Percentiles rank a stretch among this genome's conserved stretches.
Evolutionary conservation across 306 rosid genomes (phyloP).

Genomic region (Vicia faba): DNA sequence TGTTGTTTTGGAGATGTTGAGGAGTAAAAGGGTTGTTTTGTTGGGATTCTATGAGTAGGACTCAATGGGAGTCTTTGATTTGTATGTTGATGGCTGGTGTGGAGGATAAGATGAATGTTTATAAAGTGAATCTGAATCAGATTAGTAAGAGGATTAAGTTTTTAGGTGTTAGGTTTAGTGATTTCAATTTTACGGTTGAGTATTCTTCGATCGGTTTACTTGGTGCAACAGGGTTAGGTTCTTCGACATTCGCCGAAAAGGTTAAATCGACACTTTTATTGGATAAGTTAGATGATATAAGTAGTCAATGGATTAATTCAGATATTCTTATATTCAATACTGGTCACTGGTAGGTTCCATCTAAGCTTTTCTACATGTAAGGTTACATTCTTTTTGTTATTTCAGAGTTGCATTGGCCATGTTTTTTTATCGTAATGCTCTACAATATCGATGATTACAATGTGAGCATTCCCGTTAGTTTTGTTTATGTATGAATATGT

Average conservation of each 20-base stretch:
- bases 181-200: conserved; percentile 75
- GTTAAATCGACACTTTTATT: conserved; percentile 70
- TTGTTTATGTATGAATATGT: conserved; percentile 9
- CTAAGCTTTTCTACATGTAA: conserved; percentile 75
- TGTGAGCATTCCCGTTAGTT: neutral
- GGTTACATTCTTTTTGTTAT: conserved; percentile 43
- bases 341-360: conserved; percentile 97
- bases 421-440: neutral
- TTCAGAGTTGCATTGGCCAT: too few relatives aligned
- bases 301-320: conserved; percentile 70
- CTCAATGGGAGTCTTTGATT: conserved; percentile 88
- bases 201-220: conserved; percentile 81
- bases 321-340: conserved; percentile 87
- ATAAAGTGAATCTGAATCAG: conserved; percentile 69
- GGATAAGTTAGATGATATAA: conserved; percentile 71
- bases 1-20: conserved; percentile 53
- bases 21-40: conserved; percentile 76
- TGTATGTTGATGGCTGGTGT: conserved; percentile 88
- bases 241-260: conserved; percentile 77
- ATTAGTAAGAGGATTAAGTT: conserved; percentile 67
- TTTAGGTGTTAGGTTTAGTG: conserved; percentile 75
- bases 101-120: conserved; percentile 69
- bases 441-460: neutral
- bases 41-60: conserved; percentile 90
- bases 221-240: conserved; percentile 59